These are phyloP conservation scores for Coemansia sp. DNA, from an alignment of 192 early-diverging fungal species.

Conservation along the genomic window DNA sequence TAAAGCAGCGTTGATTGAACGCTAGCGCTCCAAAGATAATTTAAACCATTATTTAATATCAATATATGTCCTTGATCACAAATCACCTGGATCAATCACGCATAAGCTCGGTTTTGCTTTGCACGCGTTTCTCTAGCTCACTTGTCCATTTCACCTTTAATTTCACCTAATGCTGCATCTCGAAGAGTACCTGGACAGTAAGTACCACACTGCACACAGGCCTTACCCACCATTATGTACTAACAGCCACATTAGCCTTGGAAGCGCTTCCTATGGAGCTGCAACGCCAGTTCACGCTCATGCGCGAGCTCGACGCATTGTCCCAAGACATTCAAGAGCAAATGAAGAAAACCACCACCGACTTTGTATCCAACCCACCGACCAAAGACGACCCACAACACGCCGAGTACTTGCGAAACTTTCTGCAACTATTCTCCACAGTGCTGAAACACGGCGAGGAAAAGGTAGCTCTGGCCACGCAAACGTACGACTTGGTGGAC, in stretches of 20 bases:
- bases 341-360: conserved; percentile 64
- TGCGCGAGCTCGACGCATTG: conserved; percentile 86
- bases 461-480: conserved; percentile 88
- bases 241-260: conserved; percentile 54
- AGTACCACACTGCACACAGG: conserved; percentile 5
- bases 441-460: conserved; percentile 87
- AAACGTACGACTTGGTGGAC: conserved; percentile 94
- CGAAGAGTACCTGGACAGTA: conserved; percentile 91
- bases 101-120: no score
- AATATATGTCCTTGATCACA: no score
- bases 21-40: no score
- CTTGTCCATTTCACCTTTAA: no score
- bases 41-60: no score
- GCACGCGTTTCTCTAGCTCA: no score
- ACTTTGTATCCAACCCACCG: conserved; percentile 68
- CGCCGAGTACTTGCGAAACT: conserved; percentile 54
- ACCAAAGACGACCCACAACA: conserved; percentile 49
- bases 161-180: conserved; percentile 57
- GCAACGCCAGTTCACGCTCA: conserved; percentile 85
- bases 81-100: no score
- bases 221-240: background rate
- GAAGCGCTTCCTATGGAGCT: conserved; percentile 77
- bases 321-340: conserved; percentile 71
- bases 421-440: conserved; percentile 63
- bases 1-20: no score